Evolutionary conservation across 306 rosid species (phyloP).

Genomic region (Lathyrus sativus): DNA sequence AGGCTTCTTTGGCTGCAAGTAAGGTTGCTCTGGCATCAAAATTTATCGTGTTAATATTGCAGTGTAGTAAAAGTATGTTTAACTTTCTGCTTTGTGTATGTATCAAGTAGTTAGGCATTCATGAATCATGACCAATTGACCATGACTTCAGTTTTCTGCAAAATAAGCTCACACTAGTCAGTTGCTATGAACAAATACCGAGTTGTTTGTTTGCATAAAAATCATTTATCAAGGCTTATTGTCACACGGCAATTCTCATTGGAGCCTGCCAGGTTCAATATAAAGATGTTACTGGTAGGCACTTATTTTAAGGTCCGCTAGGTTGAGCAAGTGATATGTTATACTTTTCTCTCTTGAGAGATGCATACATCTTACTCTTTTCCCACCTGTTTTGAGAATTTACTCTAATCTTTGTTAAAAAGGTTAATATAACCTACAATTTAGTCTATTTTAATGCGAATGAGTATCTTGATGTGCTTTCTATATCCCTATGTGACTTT

Average conservation of each 20-base stretch:
- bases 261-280: constrained; percentile 12
- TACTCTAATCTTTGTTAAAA: background rate
- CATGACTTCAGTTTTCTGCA: constrained; percentile 2
- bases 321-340: background rate
- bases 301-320: background rate
- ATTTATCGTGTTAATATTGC: background rate
- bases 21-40: constrained; percentile 31
- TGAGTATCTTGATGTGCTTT: background rate
- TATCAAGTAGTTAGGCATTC: constrained; percentile 7
- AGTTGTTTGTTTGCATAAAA: background rate
- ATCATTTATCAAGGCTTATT: background rate
- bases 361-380: background rate
- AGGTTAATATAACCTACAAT: background rate
- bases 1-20: constrained; percentile 99
- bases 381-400: constrained; percentile 2
- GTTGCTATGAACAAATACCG: constrained; percentile 7
- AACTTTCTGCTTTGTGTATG: constrained; percentile 17
- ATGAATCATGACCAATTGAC: constrained; percentile 21
- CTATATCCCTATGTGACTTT: background rate
- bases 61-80: background rate
- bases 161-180: background rate
- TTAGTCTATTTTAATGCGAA: background rate
- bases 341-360: background rate
- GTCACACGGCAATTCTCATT: background rate
- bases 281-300: background rate